Conservation (phyloP, 2,329 filamentous ascomycete genomes). For the Colletotrichum plurivorum region DNA sequence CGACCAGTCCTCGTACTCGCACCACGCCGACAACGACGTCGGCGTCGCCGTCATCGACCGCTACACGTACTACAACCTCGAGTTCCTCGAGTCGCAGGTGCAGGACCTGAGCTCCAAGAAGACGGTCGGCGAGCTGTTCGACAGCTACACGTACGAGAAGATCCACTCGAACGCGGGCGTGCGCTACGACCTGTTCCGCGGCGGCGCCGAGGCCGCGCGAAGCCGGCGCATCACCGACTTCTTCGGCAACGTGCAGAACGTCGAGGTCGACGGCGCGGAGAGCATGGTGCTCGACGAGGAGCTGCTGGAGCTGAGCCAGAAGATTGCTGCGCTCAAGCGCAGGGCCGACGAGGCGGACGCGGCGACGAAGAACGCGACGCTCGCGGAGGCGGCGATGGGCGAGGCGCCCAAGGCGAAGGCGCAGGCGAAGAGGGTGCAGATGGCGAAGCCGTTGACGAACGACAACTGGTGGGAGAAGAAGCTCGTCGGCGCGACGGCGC, state of each 20-base stretch:
- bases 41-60: slow-evolving; percentile 98
- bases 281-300: slow-evolving; percentile 78
- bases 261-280: slow-evolving; percentile 82
- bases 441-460: slow-evolving; percentile 73
- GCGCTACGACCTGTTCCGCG: slow-evolving; percentile 94
- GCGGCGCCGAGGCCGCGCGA: slow-evolving; percentile 82
- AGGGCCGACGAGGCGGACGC: slow-evolving; percentile 62
- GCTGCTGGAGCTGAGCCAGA: slow-evolving; percentile 80
- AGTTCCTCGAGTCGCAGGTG: slow-evolving; percentile 94
- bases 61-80: slow-evolving; percentile 98
- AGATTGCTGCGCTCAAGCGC: slow-evolving; percentile 68
- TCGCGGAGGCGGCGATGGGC: slow-evolving; percentile 8
- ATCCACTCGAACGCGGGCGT: slow-evolving; percentile 95
- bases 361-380: slow-evolving; percentile 43
- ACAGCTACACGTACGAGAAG: slow-evolving; percentile 94
- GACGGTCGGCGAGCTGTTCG: slow-evolving; percentile 93
- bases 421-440: slow-evolving; percentile 32
- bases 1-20: slow-evolving; percentile 96
- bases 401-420: slow-evolving; percentile 42
- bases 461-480: slow-evolving; percentile 79
- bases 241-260: slow-evolving; percentile 97
- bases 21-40: slow-evolving; percentile 98
- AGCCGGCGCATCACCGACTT: slow-evolving; percentile 93
- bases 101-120: slow-evolving; percentile 88
- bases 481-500: slow-evolving; percentile 70